A percentile compares a stretch with the other conserved stretches of the same genome.
Conservation (phyloP, 495 filamentous ascomycete species). For the Lasiosphaeria hispida region DNA sequence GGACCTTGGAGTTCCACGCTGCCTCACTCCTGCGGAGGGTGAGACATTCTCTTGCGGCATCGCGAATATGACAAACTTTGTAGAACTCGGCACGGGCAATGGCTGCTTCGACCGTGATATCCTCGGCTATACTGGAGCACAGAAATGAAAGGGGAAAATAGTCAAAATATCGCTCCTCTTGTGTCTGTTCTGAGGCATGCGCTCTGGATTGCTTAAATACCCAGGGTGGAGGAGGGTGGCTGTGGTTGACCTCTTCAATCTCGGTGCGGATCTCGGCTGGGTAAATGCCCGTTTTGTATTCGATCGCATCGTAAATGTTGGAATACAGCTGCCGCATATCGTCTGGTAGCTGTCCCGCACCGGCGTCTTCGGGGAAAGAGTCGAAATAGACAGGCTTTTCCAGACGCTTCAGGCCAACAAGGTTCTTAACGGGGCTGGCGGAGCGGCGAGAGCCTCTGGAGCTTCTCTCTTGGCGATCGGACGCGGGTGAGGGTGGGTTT, state of each 20-base stretch:
- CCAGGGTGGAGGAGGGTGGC: background rate
- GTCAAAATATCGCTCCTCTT: conserved; percentile 8
- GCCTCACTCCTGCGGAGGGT: conserved; percentile 9
- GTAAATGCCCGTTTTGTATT: conserved; percentile 10
- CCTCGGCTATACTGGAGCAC: conserved; percentile 1
- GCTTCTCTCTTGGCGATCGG: no score
- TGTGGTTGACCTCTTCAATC: conserved; percentile 1
- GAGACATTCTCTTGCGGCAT: conserved; percentile 5
- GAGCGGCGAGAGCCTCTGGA: conserved; percentile 3
- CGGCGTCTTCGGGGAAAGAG: conserved; percentile 1
- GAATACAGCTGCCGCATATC: conserved; percentile 9
- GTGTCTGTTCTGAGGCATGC: background rate
- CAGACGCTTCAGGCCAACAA: conserved; percentile 2
- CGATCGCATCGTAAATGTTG: background rate
- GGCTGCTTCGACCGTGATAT: background rate
- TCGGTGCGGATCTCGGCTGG: conserved; percentile 5
- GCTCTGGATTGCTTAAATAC: background rate
- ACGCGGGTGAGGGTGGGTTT: no score
- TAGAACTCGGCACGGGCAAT: conserved; percentile 10
- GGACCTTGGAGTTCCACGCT: conserved; percentile 11
- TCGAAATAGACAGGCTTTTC: conserved; percentile 8
- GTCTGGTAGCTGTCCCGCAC: conserved; percentile 3
- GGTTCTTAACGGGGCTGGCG: conserved; percentile 13
- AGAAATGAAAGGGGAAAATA: conserved; percentile 10
- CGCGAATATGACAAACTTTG: conserved; percentile 2